Percentiles rank a stretch among this genome's conserved stretches.
Conservation (phyloP, 2,329 filamentous ascomycete genomes). For the Aspergillus texensis region DNA sequence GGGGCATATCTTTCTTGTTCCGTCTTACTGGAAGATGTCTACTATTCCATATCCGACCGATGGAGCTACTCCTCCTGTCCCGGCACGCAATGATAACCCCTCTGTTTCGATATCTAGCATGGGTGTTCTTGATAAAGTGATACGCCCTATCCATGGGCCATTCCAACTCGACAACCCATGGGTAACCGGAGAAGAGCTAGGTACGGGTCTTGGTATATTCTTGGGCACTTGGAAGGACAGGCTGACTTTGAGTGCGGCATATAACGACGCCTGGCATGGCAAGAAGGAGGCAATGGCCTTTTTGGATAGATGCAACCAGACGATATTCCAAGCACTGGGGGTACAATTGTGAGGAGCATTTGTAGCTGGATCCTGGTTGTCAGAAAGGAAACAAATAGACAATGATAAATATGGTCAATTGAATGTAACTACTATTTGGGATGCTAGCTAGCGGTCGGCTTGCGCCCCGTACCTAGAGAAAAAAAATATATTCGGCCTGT, state of each 20-base stretch:
- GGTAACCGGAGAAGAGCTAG: constrained; percentile 51
- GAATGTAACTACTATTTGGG: background rate
- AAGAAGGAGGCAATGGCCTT: constrained; percentile 21
- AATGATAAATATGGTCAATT: background rate
- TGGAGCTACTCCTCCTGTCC: constrained; percentile 15
- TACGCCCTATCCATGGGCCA: constrained; percentile 27
- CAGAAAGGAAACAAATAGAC: background rate
- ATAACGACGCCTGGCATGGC: constrained; percentile 49
- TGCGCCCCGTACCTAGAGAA: too few relatives aligned
- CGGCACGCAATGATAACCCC: constrained; percentile 19
- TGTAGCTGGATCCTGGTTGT: background rate
- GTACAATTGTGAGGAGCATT: background rate
- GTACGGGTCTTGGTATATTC: constrained; percentile 44
- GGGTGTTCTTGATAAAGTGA: constrained; percentile 37
- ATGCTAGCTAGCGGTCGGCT: too few relatives aligned
- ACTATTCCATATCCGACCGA: constrained; percentile 23
- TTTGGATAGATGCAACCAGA: constrained; percentile 22
- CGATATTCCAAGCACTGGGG: constrained; percentile 5
- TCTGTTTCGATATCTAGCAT: constrained; percentile 29
- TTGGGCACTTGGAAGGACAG: constrained; percentile 42
- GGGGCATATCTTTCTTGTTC: constrained; percentile 23
- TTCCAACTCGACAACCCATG: constrained; percentile 43
- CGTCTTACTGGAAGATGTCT: constrained; percentile 23
- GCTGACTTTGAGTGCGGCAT: constrained; percentile 45
- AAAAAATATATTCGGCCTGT: too few relatives aligned